Percentiles rank a stretch among this genome's conserved stretches.
phyloP scores from a whole-genome alignment of 169 alveolate genomes.

The Toxoplasma gondii region DNA sequence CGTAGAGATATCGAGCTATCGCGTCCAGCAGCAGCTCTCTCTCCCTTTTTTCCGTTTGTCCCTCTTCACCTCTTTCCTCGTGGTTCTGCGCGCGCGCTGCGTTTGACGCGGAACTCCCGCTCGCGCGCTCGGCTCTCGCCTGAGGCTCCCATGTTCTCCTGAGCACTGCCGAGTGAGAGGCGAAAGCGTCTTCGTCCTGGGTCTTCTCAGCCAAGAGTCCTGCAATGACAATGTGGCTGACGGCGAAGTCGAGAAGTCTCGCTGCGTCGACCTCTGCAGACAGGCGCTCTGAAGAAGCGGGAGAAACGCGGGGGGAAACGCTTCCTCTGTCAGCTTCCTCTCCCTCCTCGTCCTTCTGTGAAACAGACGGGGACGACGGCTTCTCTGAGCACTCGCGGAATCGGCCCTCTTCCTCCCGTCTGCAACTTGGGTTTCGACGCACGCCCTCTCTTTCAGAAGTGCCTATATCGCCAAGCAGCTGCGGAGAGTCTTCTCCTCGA shows the following conservation, averaged over 20 bases:
- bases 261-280: background rate
- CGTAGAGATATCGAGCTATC: slow-evolving; percentile 11
- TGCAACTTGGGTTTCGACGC: background rate
- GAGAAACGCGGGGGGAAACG: background rate
- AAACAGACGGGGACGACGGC: background rate
- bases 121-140: background rate
- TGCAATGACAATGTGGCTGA: background rate
- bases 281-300: background rate
- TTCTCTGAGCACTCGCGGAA: background rate
- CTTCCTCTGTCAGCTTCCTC: background rate
- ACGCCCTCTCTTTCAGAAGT: background rate
- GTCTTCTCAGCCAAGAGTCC: background rate
- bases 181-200: background rate
- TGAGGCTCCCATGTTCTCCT: background rate
- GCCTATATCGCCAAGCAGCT: too few species aligned
- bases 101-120: background rate
- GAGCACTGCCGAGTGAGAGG: background rate
- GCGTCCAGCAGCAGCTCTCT: background rate
- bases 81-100: background rate
- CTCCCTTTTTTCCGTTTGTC: background rate
- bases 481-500: too few species aligned
- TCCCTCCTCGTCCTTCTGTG: background rate
- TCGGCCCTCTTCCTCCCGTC: background rate
- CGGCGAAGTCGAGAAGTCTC: background rate
- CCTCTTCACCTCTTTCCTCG: background rate